Evolutionary conservation across 768 basidiomycete genomes (phyloP).

Genomic region (Boletus reticulatus): DNA sequence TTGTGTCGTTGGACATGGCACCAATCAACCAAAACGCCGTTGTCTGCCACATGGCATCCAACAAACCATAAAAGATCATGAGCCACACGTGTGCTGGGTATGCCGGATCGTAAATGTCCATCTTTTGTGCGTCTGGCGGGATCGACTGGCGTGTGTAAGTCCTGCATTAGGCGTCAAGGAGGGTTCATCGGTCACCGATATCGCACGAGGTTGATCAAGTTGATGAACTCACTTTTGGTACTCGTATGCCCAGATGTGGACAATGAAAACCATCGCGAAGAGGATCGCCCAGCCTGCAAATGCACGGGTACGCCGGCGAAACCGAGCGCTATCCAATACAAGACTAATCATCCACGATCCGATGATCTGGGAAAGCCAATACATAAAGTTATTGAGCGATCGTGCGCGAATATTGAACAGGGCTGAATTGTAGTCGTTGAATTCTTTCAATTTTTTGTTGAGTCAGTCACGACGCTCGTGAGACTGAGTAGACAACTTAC

Average conservation of each 20-base stretch:
- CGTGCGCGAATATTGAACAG: conserved; percentile 76
- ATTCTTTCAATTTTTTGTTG: conserved; percentile 33
- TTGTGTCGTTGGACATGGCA: conserved; percentile 78
- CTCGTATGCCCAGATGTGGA: conserved; percentile 73
- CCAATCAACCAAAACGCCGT: conserved; percentile 79
- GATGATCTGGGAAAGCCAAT: conserved; percentile 74
- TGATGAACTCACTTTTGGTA: conserved; percentile 55
- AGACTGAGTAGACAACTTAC: conserved; percentile 31
- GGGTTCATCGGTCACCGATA: background rate
- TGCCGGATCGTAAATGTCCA: conserved; percentile 47
- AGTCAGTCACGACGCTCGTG: background rate
- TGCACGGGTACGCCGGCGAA: conserved; percentile 63
- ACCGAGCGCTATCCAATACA: conserved; percentile 53
- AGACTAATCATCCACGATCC: conserved; percentile 69
- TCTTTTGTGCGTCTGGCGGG: conserved; percentile 37
- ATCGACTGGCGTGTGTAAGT: conserved; percentile 57
- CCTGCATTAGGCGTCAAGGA: conserved; percentile 21
- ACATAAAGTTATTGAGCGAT: conserved; percentile 73
- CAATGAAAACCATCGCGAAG: conserved; percentile 57
- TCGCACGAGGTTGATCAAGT: background rate
- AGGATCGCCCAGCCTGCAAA: conserved; percentile 64
- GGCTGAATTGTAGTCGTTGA: conserved; percentile 73
- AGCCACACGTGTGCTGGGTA: conserved; percentile 45
- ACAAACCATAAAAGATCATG: conserved; percentile 66
- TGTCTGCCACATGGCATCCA: conserved; percentile 84